Percentiles rank a stretch among this genome's conserved stretches.
Conservation (phyloP, 805 yeast genomes). For the Candida gorgasii region DNA sequence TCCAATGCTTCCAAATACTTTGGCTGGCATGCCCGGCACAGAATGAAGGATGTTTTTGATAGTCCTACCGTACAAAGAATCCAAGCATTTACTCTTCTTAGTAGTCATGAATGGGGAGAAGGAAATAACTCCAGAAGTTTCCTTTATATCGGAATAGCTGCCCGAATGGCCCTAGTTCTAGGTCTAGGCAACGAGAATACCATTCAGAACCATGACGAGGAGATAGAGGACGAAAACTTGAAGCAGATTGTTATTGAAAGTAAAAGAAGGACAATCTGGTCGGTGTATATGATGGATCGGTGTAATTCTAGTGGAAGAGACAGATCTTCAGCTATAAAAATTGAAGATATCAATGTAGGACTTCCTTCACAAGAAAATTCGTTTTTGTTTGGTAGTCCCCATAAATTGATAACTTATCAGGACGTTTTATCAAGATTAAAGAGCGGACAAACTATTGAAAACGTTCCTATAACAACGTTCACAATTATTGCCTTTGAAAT, state of each 20-base stretch:
- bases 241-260: constrained; percentile 27
- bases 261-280: constrained; percentile 40
- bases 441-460: background rate
- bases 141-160: constrained; percentile 39
- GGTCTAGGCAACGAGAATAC: constrained; percentile 27
- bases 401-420: constrained; percentile 4
- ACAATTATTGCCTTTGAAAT: constrained; percentile 33
- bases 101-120: constrained; percentile 45
- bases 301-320: constrained; percentile 38
- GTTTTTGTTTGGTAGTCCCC: constrained; percentile 26
- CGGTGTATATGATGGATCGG: constrained; percentile 44
- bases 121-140: constrained; percentile 37
- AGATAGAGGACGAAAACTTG: constrained; percentile 13
- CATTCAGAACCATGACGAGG: background rate
- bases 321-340: constrained; percentile 31
- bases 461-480: constrained; percentile 27
- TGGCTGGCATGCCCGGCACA: constrained; percentile 38
- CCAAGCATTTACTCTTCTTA: constrained; percentile 36
- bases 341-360: constrained; percentile 31
- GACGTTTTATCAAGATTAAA: constrained; percentile 2
- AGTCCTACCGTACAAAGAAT: constrained; percentile 38
- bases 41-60: constrained; percentile 35
- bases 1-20: constrained; percentile 37
- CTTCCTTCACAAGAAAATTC: constrained; percentile 35
- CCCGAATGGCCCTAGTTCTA: constrained; percentile 37